phyloP scores from a whole-genome alignment of 2,329 filamentous ascomycete genomes.

The Alternaria brassicae region DNA sequence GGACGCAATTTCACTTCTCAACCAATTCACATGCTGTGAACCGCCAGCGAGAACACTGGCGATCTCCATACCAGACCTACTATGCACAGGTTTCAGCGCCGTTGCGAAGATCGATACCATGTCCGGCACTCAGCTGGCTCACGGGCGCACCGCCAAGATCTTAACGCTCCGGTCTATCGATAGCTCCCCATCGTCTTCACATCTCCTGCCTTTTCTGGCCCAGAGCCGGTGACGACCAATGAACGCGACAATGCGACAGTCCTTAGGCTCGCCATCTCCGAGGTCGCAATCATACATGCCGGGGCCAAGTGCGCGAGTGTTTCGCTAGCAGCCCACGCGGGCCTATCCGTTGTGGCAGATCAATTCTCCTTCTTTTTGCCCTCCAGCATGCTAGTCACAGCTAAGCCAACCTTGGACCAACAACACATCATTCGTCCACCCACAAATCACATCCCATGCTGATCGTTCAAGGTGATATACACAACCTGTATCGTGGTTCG shows the following conservation, averaged over 20 bases:
- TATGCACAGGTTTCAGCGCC: not conserved
- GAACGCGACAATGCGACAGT: conserved; percentile 1
- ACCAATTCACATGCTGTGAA: not conserved
- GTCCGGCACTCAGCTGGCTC: conserved; percentile 5
- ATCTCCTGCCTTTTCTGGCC: conserved; percentile 16
- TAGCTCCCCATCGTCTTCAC: not conserved
- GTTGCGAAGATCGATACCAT: conserved; percentile 7
- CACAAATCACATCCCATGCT: conserved; percentile 2
- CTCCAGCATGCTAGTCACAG: conserved; percentile 1
- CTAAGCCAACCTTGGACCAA: not conserved
- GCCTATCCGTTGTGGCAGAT: conserved; percentile 13
- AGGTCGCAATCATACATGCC: not conserved
- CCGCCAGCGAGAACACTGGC: not conserved
- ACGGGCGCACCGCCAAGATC: conserved; percentile 7
- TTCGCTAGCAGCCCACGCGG: conserved; percentile 4
- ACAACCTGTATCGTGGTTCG: conserved; percentile 7
- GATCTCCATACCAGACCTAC: conserved; percentile 1
- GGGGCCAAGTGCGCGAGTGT: conserved; percentile 5
- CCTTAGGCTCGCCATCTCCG: not conserved
- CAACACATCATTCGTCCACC: conserved; percentile 5
- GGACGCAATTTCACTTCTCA: not conserved
- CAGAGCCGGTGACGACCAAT: not conserved
- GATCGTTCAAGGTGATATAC: conserved; percentile 9
- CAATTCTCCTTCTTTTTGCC: conserved; percentile 11
- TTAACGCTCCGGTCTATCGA: conserved; percentile 8